These are phyloP conservation scores for Postia placenta DNA, from an alignment of 768 basidiomycete species.

Conservation along the genomic window DNA sequence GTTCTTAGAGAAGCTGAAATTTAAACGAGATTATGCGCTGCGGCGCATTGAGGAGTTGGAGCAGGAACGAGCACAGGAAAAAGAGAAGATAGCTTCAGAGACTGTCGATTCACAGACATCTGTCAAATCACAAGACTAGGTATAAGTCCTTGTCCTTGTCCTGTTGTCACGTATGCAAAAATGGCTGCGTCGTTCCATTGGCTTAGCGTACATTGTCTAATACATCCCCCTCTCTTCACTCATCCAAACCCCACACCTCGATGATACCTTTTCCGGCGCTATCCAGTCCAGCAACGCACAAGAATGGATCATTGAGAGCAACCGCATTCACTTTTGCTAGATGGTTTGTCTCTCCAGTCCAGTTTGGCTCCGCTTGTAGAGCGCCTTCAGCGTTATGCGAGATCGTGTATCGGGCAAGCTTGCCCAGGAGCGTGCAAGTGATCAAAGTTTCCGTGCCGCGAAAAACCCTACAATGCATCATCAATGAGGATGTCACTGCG, in stretches of 20 bases:
- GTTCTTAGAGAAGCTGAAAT: constrained; percentile 54
- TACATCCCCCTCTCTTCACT: neutral
- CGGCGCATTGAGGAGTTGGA: constrained; percentile 57
- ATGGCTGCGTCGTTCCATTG: neutral
- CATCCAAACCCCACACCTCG: constrained; percentile 45
- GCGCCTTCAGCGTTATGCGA: constrained; percentile 30
- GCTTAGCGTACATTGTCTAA: neutral
- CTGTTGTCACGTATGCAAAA: no score
- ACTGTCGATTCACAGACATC: no score
- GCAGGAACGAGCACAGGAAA: constrained; percentile 15
- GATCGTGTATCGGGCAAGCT: constrained; percentile 44
- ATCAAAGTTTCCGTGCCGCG: constrained; percentile 38
- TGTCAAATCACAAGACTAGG: no score
- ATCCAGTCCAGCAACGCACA: constrained; percentile 59
- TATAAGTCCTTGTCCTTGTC: no score
- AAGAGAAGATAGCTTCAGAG: neutral
- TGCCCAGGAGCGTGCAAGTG: constrained; percentile 58
- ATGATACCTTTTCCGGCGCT: constrained; percentile 53
- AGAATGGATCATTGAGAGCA: constrained; percentile 36
- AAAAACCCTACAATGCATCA: constrained; percentile 39
- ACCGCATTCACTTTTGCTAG: constrained; percentile 66
- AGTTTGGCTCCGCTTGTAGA: constrained; percentile 37
- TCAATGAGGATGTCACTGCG: neutral
- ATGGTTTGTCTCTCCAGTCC: constrained; percentile 37
- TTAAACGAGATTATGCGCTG: constrained; percentile 48